These are phyloP conservation scores for Torrubiellomyces zombiae DNA, from an alignment of 2,329 filamentous ascomycete genomes.

Conservation along the genomic window DNA sequence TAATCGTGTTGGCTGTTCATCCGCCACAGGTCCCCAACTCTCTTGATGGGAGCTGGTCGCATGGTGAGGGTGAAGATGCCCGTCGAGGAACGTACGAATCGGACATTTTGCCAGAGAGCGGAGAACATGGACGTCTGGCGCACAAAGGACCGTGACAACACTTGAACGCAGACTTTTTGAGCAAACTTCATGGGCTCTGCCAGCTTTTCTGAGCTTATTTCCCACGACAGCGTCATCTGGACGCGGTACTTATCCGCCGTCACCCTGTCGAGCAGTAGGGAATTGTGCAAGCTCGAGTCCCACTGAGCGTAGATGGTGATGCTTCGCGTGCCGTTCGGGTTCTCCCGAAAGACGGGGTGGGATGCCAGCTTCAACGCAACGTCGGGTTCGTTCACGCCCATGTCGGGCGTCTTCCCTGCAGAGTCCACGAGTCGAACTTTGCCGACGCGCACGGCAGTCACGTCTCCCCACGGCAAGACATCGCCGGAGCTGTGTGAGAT, in stretches of 20 bases:
- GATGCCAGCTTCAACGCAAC: conserved; percentile 63
- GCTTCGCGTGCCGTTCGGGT: conserved; percentile 78
- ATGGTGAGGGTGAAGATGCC: conserved; percentile 76
- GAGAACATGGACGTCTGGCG: conserved; percentile 78
- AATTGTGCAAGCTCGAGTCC: conserved; percentile 88
- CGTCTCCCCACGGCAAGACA: conserved; percentile 73
- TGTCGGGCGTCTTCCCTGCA: conserved; percentile 68
- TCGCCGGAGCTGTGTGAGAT: conserved; percentile 87
- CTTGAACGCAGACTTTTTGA: conserved; percentile 65
- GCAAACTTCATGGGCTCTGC: conserved; percentile 80
- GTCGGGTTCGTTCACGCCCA: conserved; percentile 54
- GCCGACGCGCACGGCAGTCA: conserved; percentile 61
- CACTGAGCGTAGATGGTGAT: conserved; percentile 83
- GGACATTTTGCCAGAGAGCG: conserved; percentile 67
- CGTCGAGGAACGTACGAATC: conserved; percentile 75
- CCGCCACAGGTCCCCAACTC: conserved; percentile 84
- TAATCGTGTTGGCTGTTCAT: conserved; percentile 93
- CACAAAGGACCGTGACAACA: conserved; percentile 68
- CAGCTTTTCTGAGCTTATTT: conserved; percentile 66
- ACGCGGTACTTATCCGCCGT: conserved; percentile 88
- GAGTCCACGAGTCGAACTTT: conserved; percentile 71
- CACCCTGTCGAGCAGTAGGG: conserved; percentile 79
- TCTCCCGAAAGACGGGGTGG: conserved; percentile 64
- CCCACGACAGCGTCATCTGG: conserved; percentile 75
- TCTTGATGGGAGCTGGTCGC: conserved; percentile 77